A percentile compares a stretch with the other conserved stretches of the same genome.
phyloP scores from a whole-genome alignment of 2,329 filamentous ascomycete genomes.

The Clonostachys byssicola region DNA sequence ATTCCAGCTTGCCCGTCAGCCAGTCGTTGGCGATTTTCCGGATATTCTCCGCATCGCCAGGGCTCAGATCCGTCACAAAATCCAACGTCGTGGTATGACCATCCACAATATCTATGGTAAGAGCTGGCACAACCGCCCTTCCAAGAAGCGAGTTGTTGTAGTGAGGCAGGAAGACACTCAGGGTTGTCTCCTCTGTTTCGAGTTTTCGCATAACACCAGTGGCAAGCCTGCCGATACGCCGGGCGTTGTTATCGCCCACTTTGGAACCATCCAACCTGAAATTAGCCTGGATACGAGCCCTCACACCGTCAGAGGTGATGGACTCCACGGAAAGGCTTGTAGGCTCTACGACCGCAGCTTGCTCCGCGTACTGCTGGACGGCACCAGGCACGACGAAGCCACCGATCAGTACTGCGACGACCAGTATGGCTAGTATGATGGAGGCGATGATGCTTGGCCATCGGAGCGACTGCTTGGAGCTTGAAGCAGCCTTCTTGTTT shows the following conservation, averaged over 20 bases:
- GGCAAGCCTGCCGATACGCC: slow-evolving; percentile 70
- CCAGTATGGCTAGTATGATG: slow-evolving; percentile 54
- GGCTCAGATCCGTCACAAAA: slow-evolving; percentile 70
- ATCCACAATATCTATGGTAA: slow-evolving; percentile 74
- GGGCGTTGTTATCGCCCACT: slow-evolving; percentile 66
- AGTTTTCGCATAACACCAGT: slow-evolving; percentile 79
- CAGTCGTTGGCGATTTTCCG: slow-evolving; percentile 82
- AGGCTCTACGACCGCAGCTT: slow-evolving; percentile 77
- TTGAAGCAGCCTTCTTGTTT: slow-evolving; percentile 7
- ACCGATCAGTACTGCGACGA: slow-evolving; percentile 67
- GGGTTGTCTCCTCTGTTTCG: slow-evolving; percentile 66
- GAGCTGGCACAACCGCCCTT: slow-evolving; percentile 68
- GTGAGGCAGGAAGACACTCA: slow-evolving; percentile 78
- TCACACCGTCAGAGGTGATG: slow-evolving; percentile 74
- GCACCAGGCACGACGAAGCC: slow-evolving; percentile 79
- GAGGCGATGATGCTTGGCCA: slow-evolving; percentile 82
- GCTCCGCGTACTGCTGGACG: slow-evolving; percentile 80
- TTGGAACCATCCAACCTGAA: slow-evolving; percentile 76
- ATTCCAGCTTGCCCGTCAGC: slow-evolving; percentile 72
- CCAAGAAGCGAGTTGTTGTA: slow-evolving; percentile 76
- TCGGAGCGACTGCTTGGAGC: slow-evolving; percentile 26
- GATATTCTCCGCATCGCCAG: slow-evolving; percentile 74
- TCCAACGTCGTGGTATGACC: slow-evolving; percentile 75
- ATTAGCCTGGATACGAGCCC: slow-evolving; percentile 75
- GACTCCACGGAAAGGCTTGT: slow-evolving; percentile 81